Evolutionary conservation across 2,329 filamentous ascomycete genomes (phyloP), one percentile per base, ranked within the genome.

Genomic region (Teratosphaeria gauchensis): DNA sequence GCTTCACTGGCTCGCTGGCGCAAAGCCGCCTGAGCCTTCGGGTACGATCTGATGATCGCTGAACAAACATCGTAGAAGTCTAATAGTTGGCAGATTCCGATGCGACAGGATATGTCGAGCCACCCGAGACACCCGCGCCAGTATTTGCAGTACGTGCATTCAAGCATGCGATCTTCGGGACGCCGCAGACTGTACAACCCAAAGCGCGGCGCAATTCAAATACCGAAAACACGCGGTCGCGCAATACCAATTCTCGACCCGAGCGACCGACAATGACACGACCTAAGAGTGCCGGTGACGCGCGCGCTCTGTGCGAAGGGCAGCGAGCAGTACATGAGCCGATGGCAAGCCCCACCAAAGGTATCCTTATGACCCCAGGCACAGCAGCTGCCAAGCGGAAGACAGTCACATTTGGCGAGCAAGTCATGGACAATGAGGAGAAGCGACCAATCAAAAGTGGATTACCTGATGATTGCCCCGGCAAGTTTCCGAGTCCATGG

Each of bases 101-200:
- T 59, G 69, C 75, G 52, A 74, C 73, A n/a, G 75, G 73, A 51
- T 72, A 75, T 59, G 67, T 80, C 59, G 83, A 85, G 51, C 75
- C 80, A 6, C 84, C 83, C 55, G 82, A 85, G 63, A 87, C 85
- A 1, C 84, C 85, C 8, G 84, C 84, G 53, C 84, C 84, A 53
- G 77, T 86, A 24, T 88, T 88, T 69, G 84, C 84, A 19, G 80
- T 85, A 58, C 84, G 84, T 66, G 85, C 85, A 16, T 84, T 87
- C 72, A 84, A 83, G 66, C 82, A 84, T 61, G 82, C 83, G 51
- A 72, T 87, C 58, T 86, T 85, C 72, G 84, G 84, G 30, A 86
- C 84, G 0, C 84, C 84, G 14, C 79, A 80, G 24, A 78, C 78
- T 48, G 76, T 81, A 32, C 72, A 67, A 55, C 62, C 64, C 9